These are phyloP conservation scores for Pisolithus albus DNA, from an alignment of 768 basidiomycete genomes.

Conservation along the genomic window DNA sequence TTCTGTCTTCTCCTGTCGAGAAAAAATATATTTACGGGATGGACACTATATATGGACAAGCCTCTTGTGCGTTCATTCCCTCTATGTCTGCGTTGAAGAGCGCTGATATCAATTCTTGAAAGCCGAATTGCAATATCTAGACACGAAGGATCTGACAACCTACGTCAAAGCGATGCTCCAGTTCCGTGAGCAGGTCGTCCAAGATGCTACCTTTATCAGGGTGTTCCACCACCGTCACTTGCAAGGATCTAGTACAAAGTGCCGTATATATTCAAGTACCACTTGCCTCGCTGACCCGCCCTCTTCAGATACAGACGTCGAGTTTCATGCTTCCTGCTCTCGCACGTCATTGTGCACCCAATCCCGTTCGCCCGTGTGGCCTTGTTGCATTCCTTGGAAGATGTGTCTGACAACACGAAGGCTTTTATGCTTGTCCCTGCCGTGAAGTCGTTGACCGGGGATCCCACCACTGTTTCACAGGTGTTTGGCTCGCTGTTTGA, in stretches of 20 bases:
- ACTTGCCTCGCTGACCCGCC: neutral
- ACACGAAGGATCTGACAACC: slow-evolving; percentile 51
- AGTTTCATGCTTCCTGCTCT: slow-evolving; percentile 69
- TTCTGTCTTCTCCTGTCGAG: slow-evolving; percentile 35
- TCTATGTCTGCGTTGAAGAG: neutral
- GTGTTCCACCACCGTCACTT: slow-evolving; percentile 57
- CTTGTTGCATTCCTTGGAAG: slow-evolving; percentile 44
- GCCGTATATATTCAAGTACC: slow-evolving; percentile 22
- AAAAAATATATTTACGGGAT: slow-evolving; percentile 59
- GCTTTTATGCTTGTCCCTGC: slow-evolving; percentile 54
- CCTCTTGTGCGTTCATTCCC: slow-evolving; percentile 39
- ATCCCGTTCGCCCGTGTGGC: slow-evolving; percentile 41
- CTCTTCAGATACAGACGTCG: slow-evolving; percentile 57
- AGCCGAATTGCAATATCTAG: slow-evolving; percentile 59
- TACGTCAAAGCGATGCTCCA: slow-evolving; percentile 50
- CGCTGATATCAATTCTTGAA: slow-evolving; percentile 17
- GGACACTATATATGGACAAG: slow-evolving; percentile 64
- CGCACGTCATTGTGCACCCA: slow-evolving; percentile 63
- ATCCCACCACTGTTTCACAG: slow-evolving; percentile 19
- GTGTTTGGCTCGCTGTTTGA: slow-evolving; percentile 35
- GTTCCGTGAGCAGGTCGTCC: slow-evolving; percentile 48
- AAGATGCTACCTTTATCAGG: slow-evolving; percentile 53
- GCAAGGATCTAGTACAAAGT: slow-evolving; percentile 39
- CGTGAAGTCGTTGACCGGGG: slow-evolving; percentile 35
- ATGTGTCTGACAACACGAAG: slow-evolving; percentile 37